Evolutionary conservation across 495 filamentous ascomycete genomes (phyloP), one percentile per base, ranked within the genome.

Genomic region (Xylona heveae): DNA sequence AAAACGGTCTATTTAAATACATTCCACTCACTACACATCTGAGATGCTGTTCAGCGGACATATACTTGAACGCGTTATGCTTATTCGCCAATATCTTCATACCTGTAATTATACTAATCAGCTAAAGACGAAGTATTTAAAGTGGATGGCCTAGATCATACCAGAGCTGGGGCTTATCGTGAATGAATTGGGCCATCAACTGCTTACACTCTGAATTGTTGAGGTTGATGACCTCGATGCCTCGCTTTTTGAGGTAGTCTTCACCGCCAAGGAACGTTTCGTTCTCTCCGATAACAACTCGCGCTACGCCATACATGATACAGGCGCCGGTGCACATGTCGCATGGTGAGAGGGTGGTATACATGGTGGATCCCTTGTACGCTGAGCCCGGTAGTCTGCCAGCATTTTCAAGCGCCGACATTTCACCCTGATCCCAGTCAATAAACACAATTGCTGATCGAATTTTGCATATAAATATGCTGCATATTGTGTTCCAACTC

Each of bases 321-420:
- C 75, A 80, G 3, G 80, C 79, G 16, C 79, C 79, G 9, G 79
- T 74, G 59, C 78, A 85, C 79, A 88, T 88, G 47, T 83, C 73
- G 47, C 81, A 91, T 0, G 78, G 81, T 9, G 79, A 84, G 3
- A 90, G 56, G 1, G 81, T 85, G 6, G 79, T 88, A 51, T 79
- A 88, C 73, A 88, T 82, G 3, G 80, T 88, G 25, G 69, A 59
- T 25, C 76, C 74, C 41, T 60, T 53, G 51, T 84, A 88, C 13
- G 66, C 65, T 1, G 62, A 64, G 8, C 73, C 76, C 23, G 74
- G 68, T 24, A 83, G 63, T 33, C 78, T 71, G 24, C 80, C 79
- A 0, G 77, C 72, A 49, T 75, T 74, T 36, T 82, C 74, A 24
- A 91, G 61, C 6, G 76, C 69, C 7, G 80, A 69, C 30, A 79